Conservation (phyloP, 768 basidiomycete genomes). For the Lentinula sp. region DNA sequence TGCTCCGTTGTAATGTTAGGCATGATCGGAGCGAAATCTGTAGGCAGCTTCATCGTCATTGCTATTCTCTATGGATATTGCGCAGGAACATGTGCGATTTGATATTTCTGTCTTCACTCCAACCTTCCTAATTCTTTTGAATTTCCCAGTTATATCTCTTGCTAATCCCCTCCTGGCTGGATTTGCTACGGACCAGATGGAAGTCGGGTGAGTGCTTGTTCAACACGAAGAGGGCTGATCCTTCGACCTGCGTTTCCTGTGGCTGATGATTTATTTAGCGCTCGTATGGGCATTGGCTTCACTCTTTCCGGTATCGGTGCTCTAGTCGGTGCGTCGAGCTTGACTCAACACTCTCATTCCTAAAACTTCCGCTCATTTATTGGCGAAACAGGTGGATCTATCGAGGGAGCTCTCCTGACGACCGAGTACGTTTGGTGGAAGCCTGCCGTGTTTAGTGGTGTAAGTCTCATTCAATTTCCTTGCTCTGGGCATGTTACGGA, state of each 20-base stretch:
- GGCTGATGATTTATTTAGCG: neutral
- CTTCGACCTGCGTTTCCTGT: neutral
- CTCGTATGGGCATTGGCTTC: conserved; percentile 26
- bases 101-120: neutral
- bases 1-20: conserved; percentile 23
- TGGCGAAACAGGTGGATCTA: conserved; percentile 24
- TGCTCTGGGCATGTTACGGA: too few relatives aligned
- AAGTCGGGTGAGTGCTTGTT: conserved; percentile 27
- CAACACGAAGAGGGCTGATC: neutral
- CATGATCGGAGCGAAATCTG: conserved; percentile 23
- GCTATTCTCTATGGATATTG: conserved; percentile 26
- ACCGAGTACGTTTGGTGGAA: conserved; percentile 29
- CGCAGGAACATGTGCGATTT: conserved; percentile 25
- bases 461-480: neutral
- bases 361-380: neutral
- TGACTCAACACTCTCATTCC: neutral
- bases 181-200: conserved; percentile 23
- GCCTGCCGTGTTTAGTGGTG: conserved; percentile 31
- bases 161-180: conserved; percentile 23
- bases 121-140: neutral
- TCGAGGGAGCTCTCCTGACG: conserved; percentile 30
- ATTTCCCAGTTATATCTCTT: conserved; percentile 21
- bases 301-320: conserved; percentile 20
- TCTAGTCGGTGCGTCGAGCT: conserved; percentile 15
- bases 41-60: conserved; percentile 19